Percentiles rank a stretch among this genome's conserved stretches.
Conservation (phyloP, 352 stramenopile species). For the Peronospora destructor region DNA sequence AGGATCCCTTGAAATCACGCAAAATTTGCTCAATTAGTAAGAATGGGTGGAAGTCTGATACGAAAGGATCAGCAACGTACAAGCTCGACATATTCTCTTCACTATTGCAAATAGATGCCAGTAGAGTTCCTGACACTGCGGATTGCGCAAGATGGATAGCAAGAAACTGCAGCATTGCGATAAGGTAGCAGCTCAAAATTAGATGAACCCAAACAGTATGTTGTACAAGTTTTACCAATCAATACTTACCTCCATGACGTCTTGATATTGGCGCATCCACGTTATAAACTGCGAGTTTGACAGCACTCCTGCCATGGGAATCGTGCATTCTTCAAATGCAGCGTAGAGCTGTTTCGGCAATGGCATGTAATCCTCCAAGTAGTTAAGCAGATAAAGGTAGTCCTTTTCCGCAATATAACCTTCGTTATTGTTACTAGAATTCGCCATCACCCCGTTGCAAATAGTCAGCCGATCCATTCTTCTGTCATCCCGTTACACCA, state of each 20-base stretch:
- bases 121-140: conserved; percentile 27
- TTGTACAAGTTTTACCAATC: too few relatives aligned
- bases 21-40: conserved; percentile 3
- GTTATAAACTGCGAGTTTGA: conserved; percentile 61
- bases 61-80: conserved; percentile 21
- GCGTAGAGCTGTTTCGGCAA: conserved; percentile 72
- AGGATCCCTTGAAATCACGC: conserved; percentile 33
- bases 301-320: conserved; percentile 45
- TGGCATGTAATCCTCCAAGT: conserved; percentile 50
- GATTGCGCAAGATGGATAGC: conserved; percentile 40
- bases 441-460: background rate
- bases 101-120: conserved; percentile 26
- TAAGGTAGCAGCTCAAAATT: background rate
- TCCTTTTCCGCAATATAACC: conserved; percentile 61
- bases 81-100: conserved; percentile 39
- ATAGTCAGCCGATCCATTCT: background rate
- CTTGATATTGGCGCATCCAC: conserved; percentile 64
- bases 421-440: conserved; percentile 34
- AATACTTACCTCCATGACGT: conserved; percentile 52
- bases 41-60: background rate
- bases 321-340: conserved; percentile 67
- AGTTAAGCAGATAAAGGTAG: conserved; percentile 62
- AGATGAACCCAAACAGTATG: background rate
- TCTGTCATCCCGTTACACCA: background rate
- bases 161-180: conserved; percentile 30